Evolutionary conservation across 495 filamentous ascomycete species (phyloP).

Genomic region (Astrocystis sublimbata): DNA sequence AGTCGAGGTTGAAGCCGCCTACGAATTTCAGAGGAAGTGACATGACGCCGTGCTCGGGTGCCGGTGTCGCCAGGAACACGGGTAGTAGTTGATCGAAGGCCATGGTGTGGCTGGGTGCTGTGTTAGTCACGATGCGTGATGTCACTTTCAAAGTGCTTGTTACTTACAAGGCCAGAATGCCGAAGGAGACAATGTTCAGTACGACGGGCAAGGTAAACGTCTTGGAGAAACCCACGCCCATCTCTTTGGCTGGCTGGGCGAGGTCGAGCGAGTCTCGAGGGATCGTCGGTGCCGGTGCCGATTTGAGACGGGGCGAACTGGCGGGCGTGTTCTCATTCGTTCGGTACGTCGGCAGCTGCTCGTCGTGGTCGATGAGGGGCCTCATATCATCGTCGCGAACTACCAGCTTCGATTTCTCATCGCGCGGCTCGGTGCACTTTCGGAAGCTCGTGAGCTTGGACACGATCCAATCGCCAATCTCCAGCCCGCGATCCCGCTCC

Average conservation of each 20-base stretch:
- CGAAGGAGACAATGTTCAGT: slow-evolving; percentile 82
- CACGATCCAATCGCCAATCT: slow-evolving; percentile 74
- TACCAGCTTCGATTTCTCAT: slow-evolving; percentile 28
- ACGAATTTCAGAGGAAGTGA: slow-evolving; percentile 82
- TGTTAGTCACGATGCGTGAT: slow-evolving; percentile 24
- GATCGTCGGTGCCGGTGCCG: slow-evolving; percentile 31
- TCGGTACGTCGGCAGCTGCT: slow-evolving; percentile 63
- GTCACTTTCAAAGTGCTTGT: background rate
- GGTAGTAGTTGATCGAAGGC: slow-evolving; percentile 93
- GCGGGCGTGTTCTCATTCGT: slow-evolving; percentile 63
- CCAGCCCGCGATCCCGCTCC: slow-evolving; percentile 71
- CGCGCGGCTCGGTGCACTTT: slow-evolving; percentile 30
- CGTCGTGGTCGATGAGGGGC: slow-evolving; percentile 52
- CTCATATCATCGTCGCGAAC: slow-evolving; percentile 49
- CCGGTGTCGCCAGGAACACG: slow-evolving; percentile 80
- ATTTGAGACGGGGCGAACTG: slow-evolving; percentile 43
- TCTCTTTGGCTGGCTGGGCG: slow-evolving; percentile 15
- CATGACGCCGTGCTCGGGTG: slow-evolving; percentile 40
- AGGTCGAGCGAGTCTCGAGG: slow-evolving; percentile 33
- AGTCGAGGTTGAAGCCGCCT: slow-evolving; percentile 79
- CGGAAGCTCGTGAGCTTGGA: slow-evolving; percentile 44
- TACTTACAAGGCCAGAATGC: slow-evolving; percentile 93
- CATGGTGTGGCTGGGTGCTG: slow-evolving; percentile 64
- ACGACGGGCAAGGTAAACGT: slow-evolving; percentile 79
- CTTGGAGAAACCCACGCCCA: slow-evolving; percentile 32